Percentiles rank a stretch among this genome's conserved stretches.
These are phyloP conservation scores for Cercospora janseana DNA, from an alignment of 2,329 filamentous ascomycete species.

Conservation along the genomic window DNA sequence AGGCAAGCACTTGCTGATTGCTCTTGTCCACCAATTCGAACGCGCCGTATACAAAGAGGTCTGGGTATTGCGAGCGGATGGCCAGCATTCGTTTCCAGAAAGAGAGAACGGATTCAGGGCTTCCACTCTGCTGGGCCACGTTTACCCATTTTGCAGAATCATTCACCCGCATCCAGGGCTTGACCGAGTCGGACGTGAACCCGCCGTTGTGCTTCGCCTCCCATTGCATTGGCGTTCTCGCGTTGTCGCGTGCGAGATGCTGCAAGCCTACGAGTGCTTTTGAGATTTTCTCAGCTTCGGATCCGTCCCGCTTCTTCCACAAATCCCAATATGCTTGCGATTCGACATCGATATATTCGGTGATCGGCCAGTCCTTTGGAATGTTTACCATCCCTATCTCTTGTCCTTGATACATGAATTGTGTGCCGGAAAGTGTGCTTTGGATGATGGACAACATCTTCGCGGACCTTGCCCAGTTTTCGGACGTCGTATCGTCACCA, in stretches of 20 bases:
- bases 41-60: slow-evolving; percentile 28
- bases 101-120: slow-evolving; percentile 51
- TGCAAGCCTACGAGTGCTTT: slow-evolving; percentile 4
- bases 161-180: slow-evolving; percentile 24
- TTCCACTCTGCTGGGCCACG: slow-evolving; percentile 45
- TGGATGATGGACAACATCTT: slow-evolving; percentile 51
- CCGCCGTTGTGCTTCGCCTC: slow-evolving; percentile 54
- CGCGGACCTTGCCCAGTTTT: slow-evolving; percentile 48
- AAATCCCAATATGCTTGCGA: slow-evolving; percentile 55
- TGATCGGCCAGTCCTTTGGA: slow-evolving; percentile 43
- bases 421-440: slow-evolving; percentile 41
- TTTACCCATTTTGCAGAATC: slow-evolving; percentile 10
- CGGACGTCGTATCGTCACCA: slow-evolving; percentile 54
- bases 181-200: slow-evolving; percentile 48
- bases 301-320: slow-evolving; percentile 35
- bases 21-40: slow-evolving; percentile 24
- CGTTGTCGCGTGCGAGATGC: slow-evolving; percentile 40
- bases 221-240: slow-evolving; percentile 68
- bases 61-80: slow-evolving; percentile 24
- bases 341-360: slow-evolving; percentile 53
- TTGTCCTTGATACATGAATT: slow-evolving; percentile 65
- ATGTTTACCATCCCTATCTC: slow-evolving; percentile 60
- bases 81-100: slow-evolving; percentile 53
- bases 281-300: background rate
- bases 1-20: slow-evolving; percentile 23